Percentiles rank a stretch among this genome's conserved stretches.
phyloP scores from a whole-genome alignment of 78 protist genomes.

The Emiliania huxleyi region DNA sequence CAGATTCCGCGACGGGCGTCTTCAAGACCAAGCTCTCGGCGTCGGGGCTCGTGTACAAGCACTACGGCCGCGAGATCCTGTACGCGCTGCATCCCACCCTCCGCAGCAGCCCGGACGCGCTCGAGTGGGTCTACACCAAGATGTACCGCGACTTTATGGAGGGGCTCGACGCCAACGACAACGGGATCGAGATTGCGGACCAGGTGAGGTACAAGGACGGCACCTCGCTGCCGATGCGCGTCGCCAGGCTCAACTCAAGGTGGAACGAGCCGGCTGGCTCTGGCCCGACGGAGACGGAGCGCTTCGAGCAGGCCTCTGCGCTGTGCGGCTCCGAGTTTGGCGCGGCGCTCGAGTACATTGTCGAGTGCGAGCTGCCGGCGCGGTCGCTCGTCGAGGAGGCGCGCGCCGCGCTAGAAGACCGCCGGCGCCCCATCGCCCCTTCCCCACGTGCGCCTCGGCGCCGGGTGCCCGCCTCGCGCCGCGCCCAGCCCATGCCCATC shows the following conservation, averaged over 20 bases:
- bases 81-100: background rate
- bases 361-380: constrained; percentile 74
- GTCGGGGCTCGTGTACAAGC: constrained; percentile 56
- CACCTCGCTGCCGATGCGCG: constrained; percentile 59
- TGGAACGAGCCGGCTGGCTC: background rate
- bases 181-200: constrained; percentile 62
- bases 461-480: too few species aligned
- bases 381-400: constrained; percentile 63
- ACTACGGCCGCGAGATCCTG: constrained; percentile 77
- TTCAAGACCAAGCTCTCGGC: constrained; percentile 37
- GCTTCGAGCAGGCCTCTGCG: constrained; percentile 59
- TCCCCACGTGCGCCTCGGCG: too few species aligned
- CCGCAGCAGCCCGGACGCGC: background rate
- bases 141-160: constrained; percentile 60
- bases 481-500: too few species aligned
- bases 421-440: too few species aligned
- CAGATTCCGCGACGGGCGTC: too few species aligned
- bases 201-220: constrained; percentile 26
- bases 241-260: constrained; percentile 42
- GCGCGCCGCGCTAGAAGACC: too few species aligned
- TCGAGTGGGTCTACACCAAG: constrained; percentile 48
- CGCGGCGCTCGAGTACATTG: constrained; percentile 30
- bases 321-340: constrained; percentile 66
- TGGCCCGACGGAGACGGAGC: constrained; percentile 69
- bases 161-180: constrained; percentile 81